Evolutionary conservation across 352 stramenopile genomes (phyloP).

Genomic region (Phytophthora uliginosa): DNA sequence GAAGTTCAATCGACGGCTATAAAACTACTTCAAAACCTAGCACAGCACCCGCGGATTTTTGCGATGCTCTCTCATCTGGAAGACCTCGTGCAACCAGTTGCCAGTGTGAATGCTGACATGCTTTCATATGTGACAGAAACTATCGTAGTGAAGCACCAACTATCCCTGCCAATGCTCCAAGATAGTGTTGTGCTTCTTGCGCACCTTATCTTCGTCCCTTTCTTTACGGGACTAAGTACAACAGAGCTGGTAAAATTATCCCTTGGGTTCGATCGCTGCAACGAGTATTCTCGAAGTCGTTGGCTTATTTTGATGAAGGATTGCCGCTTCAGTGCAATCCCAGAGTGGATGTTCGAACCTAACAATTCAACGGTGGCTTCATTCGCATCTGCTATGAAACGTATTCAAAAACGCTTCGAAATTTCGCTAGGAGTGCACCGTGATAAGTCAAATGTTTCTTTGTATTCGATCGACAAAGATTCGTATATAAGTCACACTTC

Average conservation of each 20-base stretch:
- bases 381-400: conserved; percentile 13
- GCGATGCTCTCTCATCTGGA: conserved; percentile 24
- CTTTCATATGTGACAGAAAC: conserved; percentile 21
- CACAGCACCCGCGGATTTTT: conserved; percentile 16
- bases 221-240: conserved; percentile 39
- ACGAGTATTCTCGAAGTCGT: not conserved
- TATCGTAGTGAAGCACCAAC: conserved; percentile 1
- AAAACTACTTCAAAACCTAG: conserved; percentile 29
- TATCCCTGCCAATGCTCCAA: conserved; percentile 24
- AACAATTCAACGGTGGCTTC: not conserved
- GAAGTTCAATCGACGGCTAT: conserved; percentile 37
- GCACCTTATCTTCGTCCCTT: conserved; percentile 35
- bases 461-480: conserved; percentile 25
- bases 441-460: not conserved
- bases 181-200: conserved; percentile 26
- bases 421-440: not conserved
- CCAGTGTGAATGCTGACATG: not conserved
- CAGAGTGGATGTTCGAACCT: conserved; percentile 27
- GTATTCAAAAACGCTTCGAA: conserved; percentile 23
- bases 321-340: conserved; percentile 18
- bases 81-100: conserved; percentile 6
- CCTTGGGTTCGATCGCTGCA: conserved; percentile 32
- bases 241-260: conserved; percentile 40
- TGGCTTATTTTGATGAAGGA: conserved; percentile 17
- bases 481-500: conserved; percentile 17